Conservation (phyloP, 1,284 basidiomycete species). For the Rhodotorula sp. region DNA sequence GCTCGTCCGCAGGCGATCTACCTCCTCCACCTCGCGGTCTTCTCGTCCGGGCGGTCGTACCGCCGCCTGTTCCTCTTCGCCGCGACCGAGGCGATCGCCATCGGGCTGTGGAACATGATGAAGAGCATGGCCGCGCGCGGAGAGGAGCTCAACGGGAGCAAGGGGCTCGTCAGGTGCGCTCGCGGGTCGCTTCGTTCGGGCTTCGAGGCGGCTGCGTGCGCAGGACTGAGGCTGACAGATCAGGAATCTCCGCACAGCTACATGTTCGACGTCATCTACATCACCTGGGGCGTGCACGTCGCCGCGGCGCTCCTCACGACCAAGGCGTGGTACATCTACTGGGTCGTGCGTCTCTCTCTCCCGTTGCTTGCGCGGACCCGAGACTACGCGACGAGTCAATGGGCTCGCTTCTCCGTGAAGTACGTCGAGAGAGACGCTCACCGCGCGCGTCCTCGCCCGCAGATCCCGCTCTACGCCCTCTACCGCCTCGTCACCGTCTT, state of each 20-base stretch:
- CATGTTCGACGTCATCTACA: conserved; percentile 52
- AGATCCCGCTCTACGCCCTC: conserved; percentile 50
- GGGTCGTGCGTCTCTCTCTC: conserved; percentile 43
- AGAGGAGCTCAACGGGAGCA: conserved; percentile 46
- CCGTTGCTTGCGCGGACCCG: not conserved
- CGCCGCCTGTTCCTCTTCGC: conserved; percentile 33
- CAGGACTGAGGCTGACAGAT: not conserved
- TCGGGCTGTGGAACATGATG: conserved; percentile 45
- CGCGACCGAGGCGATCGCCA: conserved; percentile 47
- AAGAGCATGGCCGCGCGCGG: conserved; percentile 48
- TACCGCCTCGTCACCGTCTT: conserved; percentile 45
- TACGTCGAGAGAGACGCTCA: too few relatives aligned
- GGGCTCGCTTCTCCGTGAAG: too few relatives aligned
- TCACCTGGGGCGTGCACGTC: conserved; percentile 52
- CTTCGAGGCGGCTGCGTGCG: too few relatives aligned
- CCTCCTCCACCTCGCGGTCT: conserved; percentile 30
- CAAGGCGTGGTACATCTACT: conserved; percentile 49
- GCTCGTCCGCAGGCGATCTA: conserved; percentile 26
- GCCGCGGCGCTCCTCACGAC: conserved; percentile 46
- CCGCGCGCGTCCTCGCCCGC: not conserved
- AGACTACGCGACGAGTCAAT: too few relatives aligned
- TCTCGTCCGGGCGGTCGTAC: conserved; percentile 29
- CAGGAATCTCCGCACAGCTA: conserved; percentile 36
- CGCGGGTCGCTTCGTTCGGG: not conserved
- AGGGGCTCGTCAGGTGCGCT: conserved; percentile 49